Evolutionary conservation across 257 asterid species (phyloP), one percentile per base, ranked within the genome.

Genomic region (Solanum pennellii): DNA sequence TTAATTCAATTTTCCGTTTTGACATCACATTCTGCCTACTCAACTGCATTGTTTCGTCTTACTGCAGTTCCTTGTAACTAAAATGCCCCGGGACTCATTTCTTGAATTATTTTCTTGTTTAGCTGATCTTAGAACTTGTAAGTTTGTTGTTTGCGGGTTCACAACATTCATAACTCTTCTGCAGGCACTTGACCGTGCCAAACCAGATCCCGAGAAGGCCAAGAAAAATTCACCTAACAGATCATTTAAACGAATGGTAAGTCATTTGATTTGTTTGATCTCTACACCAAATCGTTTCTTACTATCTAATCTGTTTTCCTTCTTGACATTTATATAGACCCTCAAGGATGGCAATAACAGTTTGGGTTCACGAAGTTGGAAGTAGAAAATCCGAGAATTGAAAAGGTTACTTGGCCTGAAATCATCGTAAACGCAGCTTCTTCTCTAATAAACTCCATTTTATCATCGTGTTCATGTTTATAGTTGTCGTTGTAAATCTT

Each of bases 111-210:
- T 25, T 39, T 41, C 87, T 45, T 84, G 56, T 62, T 39, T 84
- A 23, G 59, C 35, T 86, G 83, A 42, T 59, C 21, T 27, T 71
- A 62, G 27, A 42, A 49, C 12, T 16, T 41, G 39, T 14, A 33
- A 86, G 68, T 18, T 68, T 42, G n/a, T 25, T 3, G 68, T 74
- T 39, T 73, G 18, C 7, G 60, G 56, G 31, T 31, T 37, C 83
- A 29, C 37, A n/a, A 25, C 44, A 23, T 71, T 21, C 13, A 86
- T 52, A 20, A 69, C 20, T 25, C n/a, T 73, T 68, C 44, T 86
- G 18, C 87, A 95, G 98, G 95, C 98, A 75, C 92, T 96, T 49
- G 98, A 95, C 90, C 96, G 97, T 87, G 98, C 99, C 86, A 96
- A 90, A 90, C 95, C 98, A 42, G 98, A 94, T 88, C 88, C 90